phyloP scores from a whole-genome alignment of 306 rosid species.

The Gynostemma pentaphyllum region DNA sequence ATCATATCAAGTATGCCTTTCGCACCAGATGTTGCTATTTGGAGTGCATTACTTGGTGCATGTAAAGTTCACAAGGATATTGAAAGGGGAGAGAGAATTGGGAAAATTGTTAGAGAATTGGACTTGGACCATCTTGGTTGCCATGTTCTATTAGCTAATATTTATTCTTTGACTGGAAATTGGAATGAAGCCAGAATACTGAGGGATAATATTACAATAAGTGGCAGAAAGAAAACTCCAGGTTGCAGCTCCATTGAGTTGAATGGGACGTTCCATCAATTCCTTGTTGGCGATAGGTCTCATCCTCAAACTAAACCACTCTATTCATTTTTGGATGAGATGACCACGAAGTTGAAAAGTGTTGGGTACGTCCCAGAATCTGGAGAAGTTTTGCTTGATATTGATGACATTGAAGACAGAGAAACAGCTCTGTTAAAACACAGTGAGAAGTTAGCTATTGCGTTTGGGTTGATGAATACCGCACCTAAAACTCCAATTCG shows the following conservation, averaged over 20 bases:
- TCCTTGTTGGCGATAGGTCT: constrained; percentile 15
- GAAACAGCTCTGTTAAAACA: constrained; percentile 17
- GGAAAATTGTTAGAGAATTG: constrained; percentile 34
- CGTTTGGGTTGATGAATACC: constrained; percentile 19
- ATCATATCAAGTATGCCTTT: constrained; percentile 44
- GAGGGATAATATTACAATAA: constrained; percentile 18
- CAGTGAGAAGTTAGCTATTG: constrained; percentile 22
- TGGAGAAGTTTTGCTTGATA: constrained; percentile 13
- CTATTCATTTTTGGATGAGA: constrained; percentile 17
- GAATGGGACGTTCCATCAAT: constrained; percentile 18
- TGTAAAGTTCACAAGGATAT: constrained; percentile 59
- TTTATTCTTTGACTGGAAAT: constrained; percentile 49
- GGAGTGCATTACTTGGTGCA: constrained; percentile 56
- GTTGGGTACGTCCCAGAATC: constrained; percentile 11
- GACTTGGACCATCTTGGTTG: constrained; percentile 51
- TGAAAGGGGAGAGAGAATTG: constrained; percentile 41
- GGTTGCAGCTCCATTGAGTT: constrained; percentile 23
- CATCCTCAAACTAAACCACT: constrained; percentile 17
- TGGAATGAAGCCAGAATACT: constrained; percentile 43
- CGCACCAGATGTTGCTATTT: constrained; percentile 47
- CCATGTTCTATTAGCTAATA: constrained; percentile 42
- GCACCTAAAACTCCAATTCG: constrained; percentile 13
- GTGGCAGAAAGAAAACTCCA: constrained; percentile 16
- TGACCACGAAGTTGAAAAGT: constrained; percentile 14
- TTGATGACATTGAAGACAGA: constrained; percentile 17